Base-by-base conservation (phyloP, 805 yeast species). In the Kodamaea hsintzibuensis region DNA sequence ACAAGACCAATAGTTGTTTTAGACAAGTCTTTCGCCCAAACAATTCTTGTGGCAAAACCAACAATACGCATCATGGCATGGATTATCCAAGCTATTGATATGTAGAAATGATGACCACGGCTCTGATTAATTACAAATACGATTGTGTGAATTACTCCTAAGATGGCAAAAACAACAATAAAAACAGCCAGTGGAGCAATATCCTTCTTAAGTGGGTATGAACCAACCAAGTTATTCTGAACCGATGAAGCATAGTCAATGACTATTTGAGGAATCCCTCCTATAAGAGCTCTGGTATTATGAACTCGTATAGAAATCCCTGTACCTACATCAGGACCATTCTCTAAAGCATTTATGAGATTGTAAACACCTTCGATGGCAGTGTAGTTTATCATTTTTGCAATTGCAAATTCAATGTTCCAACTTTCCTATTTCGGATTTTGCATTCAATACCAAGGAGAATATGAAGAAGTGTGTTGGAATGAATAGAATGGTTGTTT, bases 321-420 rank as follows among this genome's bases (percentile, higher is more conserved):
- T 0, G 84, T 81, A 17, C 84, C 83, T 42, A 66, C 68, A n/a
- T 82, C 82, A 3, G 84, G 81, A 47, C 74, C 73, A 47, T 75
- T 57, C 0, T 82, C 72, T 25, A 60, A 39, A 0, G 60, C 35
- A 39, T 57, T 54, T 6, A 70, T 22, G 3, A 60, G 38, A 18
- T 51, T 18, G 18, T 55, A 37, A n/a, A 62, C 13, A 3, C 62
- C 64, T 19, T 42, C 47, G 16, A 52, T 47, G 8, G 57, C 61
- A 2, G 58, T 42, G 52, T 52, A 48, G 9, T 42, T 45, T 13
- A 44, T 9, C 44, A 30, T 33, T 4, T 9, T 16, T 17, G 17
- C 17, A 7, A 22, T 19, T 16, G 44, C 44, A 40, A 40, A 17
- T 17, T 40, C 44, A 7, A 40, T 2, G 25, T 16, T 40, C 35